Evolutionary conservation across 768 basidiomycete species (phyloP), one percentile per base, ranked within the genome.

Genomic region (Lyophyllum semitale): DNA sequence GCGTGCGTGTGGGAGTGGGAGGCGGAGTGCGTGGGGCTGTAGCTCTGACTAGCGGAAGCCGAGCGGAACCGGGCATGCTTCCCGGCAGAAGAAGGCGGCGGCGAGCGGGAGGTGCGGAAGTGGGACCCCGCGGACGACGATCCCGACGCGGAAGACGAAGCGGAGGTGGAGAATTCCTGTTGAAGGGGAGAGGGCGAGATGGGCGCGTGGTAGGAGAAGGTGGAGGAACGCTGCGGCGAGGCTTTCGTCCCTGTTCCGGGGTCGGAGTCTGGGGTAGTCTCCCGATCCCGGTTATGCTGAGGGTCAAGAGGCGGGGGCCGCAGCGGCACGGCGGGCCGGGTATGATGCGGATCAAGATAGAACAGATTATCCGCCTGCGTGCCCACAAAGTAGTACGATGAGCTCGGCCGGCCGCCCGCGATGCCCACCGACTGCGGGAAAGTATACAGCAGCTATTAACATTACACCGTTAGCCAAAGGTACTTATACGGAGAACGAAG

Each of bases 381-480:
- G 15, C 93, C 96, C 45, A 99, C 91, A 66, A 99, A 99, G 71
- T 98, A 99, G 70, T 97, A 98, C 0, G 95, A 97, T 0, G 93
- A 95, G n/a, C 91, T 91, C 0, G 96, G 97, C 20, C 97, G 83
- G 2, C 96, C 96, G 35, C 97, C 96, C 0, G 96, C 95, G 51
- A 99, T 98, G 37, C 96, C 97, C 33, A 97, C 90, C 2, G 89
- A 93, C 73, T 98, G 96, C 0, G 95, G 95, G 71, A 95, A 93
- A 0, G 90, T 91, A 68, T 95, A 98, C 29, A 98, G 69, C 23
- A 82, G 77, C 94, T 96, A 62, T 7, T 4, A 17, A 25, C n/a
- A 13, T 26, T 7, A 35, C 6, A 29, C 15, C n/a, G 27, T 26
- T 29, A 22, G 11, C 5, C 29, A 11, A 6, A 6, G 29, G 17